These are phyloP conservation scores for Lactarius tabidus DNA, from an alignment of 768 basidiomycete species.

Conservation along the genomic window DNA sequence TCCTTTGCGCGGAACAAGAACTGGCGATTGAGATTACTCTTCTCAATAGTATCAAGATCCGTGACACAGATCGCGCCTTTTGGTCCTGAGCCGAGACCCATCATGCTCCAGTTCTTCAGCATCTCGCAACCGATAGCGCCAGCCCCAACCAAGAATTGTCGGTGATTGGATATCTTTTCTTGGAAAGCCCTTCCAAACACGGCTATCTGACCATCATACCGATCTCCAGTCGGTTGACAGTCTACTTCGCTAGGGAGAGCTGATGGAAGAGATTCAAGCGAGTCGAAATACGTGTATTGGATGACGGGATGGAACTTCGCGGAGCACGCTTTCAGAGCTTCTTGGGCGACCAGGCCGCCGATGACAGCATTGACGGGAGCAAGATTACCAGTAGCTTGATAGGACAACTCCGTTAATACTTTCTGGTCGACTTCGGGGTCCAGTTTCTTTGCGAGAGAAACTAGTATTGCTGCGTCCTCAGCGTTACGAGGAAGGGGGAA, in stretches of 20 bases:
- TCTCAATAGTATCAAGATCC: conserved; percentile 98
- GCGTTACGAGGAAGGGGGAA: conserved; percentile 80
- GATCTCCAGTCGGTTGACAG: conserved; percentile 71
- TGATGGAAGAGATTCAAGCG: conserved; percentile 86
- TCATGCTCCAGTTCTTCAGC: conserved; percentile 99
- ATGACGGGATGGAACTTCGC: conserved; percentile 98
- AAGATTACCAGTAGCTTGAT: conserved; percentile 87
- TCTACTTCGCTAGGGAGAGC: conserved; percentile 75
- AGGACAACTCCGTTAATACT: conserved; percentile 77
- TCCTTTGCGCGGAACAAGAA: conserved; percentile 98
- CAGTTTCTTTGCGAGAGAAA: conserved; percentile 75
- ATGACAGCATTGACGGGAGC: conserved; percentile 89
- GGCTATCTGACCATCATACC: conserved; percentile 93
- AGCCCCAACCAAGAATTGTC: conserved; percentile 97
- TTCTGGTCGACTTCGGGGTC: conserved; percentile 77
- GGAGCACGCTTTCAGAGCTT: conserved; percentile 93
- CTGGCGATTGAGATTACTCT: conserved; percentile 96
- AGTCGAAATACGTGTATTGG: conserved; percentile 96
- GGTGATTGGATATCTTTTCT: conserved; percentile 80
- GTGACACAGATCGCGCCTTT: conserved; percentile 87
- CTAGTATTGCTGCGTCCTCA: conserved; percentile 69
- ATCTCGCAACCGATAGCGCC: conserved; percentile 99
- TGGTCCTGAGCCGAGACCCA: conserved; percentile 82
- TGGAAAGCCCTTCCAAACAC: conserved; percentile 95
- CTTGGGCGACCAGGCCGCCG: conserved; percentile 97